A percentile compares a stretch with the other conserved stretches of the same genome.
phyloP scores from a whole-genome alignment of 1,284 basidiomycete genomes.

The Apiotrichum porosum region DNA sequence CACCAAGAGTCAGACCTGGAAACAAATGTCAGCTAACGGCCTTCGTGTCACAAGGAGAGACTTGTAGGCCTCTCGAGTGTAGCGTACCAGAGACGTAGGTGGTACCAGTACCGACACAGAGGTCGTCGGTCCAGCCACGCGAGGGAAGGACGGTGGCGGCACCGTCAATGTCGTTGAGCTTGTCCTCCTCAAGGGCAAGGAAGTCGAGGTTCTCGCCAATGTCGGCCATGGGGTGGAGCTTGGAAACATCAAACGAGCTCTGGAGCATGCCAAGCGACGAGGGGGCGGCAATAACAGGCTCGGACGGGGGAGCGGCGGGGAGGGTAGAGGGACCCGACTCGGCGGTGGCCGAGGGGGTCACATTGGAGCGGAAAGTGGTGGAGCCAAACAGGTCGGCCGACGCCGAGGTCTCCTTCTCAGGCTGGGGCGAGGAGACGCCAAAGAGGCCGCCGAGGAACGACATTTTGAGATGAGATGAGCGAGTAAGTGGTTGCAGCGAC shows the following conservation, averaged over 20 bases:
- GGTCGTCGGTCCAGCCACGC: conserved; percentile 97
- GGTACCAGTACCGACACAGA: conserved; percentile 98
- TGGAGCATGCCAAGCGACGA: conserved; percentile 78
- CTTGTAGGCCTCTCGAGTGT: too few relatives aligned
- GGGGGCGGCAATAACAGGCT: conserved; percentile 24
- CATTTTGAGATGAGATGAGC: conserved; percentile 22
- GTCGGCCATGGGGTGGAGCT: conserved; percentile 83
- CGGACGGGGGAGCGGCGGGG: conserved; percentile 8
- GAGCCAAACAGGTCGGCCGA: conserved; percentile 41
- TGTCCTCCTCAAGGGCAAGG: conserved; percentile 86
- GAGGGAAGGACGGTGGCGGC: conserved; percentile 80
- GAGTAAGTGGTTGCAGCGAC: not conserved
- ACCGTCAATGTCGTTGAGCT: conserved; percentile 79
- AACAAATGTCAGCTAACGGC: conserved; percentile 53
- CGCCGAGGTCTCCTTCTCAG: conserved; percentile 24
- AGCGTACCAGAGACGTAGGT: conserved; percentile 97
- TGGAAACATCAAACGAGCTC: conserved; percentile 78
- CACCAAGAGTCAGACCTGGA: conserved; percentile 85
- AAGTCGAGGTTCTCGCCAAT: conserved; percentile 80
- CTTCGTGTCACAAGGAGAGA: conserved; percentile 59
- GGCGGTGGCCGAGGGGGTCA: conserved; percentile 18
- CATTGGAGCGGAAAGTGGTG: conserved; percentile 37
- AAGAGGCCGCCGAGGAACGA: conserved; percentile 46
- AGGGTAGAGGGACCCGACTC: conserved; percentile 7
- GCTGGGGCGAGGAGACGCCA: conserved; percentile 18